Percentiles rank a stretch among this genome's conserved stretches.
Conservation (phyloP, 768 basidiomycete species). For the Hydnomerulius pinastri region DNA sequence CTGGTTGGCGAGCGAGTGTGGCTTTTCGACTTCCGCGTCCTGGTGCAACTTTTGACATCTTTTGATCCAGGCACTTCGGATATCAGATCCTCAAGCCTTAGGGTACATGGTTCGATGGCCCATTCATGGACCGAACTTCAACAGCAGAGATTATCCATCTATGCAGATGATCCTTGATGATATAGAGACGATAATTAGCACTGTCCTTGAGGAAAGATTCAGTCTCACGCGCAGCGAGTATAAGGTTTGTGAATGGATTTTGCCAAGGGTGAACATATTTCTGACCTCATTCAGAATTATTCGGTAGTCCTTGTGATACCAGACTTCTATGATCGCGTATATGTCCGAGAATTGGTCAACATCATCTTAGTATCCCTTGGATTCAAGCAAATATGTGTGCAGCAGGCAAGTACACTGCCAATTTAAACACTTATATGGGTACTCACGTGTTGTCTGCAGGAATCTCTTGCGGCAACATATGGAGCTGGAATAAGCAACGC, state of each 20-base stretch:
- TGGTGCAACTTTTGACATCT: conserved; percentile 6
- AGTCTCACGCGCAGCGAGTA: conserved; percentile 53
- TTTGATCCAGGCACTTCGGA: conserved; percentile 58
- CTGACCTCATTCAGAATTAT: conserved; percentile 57
- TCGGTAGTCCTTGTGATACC: conserved; percentile 89
- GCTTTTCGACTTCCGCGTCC: background rate
- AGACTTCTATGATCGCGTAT: conserved; percentile 85
- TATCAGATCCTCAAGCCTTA: conserved; percentile 66
- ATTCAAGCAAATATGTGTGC: conserved; percentile 90
- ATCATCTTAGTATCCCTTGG: conserved; percentile 78
- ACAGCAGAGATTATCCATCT: conserved; percentile 75
- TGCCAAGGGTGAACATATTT: background rate
- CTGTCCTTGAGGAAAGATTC: conserved; percentile 61
- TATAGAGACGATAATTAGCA: conserved; percentile 66
- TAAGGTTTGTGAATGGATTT: conserved; percentile 48
- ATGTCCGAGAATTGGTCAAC: conserved; percentile 76
- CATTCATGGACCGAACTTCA: conserved; percentile 79
- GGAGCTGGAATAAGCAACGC: conserved; percentile 94
- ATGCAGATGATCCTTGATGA: conserved; percentile 74
- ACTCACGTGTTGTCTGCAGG: conserved; percentile 45
- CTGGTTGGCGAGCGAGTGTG: conserved; percentile 73
- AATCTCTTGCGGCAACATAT: conserved; percentile 90
- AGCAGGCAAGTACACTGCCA: conserved; percentile 83
- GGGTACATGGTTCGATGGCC: conserved; percentile 84
- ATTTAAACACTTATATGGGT: too few relatives aligned